Evolutionary conservation across 2,329 filamentous ascomycete genomes (phyloP), one percentile per base, ranked within the genome.

Genomic region (Verticillium longisporum): DNA sequence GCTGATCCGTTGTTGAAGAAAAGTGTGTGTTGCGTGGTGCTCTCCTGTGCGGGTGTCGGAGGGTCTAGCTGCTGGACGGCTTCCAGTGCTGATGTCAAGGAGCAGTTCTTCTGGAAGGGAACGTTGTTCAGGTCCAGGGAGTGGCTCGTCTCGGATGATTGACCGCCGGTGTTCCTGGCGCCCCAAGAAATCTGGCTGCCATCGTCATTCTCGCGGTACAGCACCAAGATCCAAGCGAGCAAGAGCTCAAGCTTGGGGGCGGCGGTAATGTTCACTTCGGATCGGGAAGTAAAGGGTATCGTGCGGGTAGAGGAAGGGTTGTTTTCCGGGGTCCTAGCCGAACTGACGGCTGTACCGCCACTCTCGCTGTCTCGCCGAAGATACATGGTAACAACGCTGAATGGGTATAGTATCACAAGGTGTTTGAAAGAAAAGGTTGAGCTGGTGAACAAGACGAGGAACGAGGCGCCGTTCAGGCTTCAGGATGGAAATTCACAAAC

Each of bases 201-300:
- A 58, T 65, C 63, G 50, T 68, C 64, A 18, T 64, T 62, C 53
- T 68, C 66, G 31, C 67, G 64, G 59, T 66, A 66, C 13, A 67
- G 62, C 10, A 67, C 61, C 32, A 67, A 60, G 10, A 68, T 64
- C 67, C 67, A 68, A 26, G 67, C 59, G 6, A 68, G 64, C 14
- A 68, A 58, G n/a, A 68, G 56, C 61, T 68, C 64, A 26, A 65
- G 55, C 36, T 11, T 50, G 3, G 45, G 45, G 9, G 59, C 54
- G 6, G 36, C 37, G n/a, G 50, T 33, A 18, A 6, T 38, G 56
- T 41, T 56, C 55, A 55, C 37, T 32, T 41, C 37, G 55, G 31
- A n/a, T 10, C 15, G 34, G 32, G 37, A 59, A 54, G 34, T 34
- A 58, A 57, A 60, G 36, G 50, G 60, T 56, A 64, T 61, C 33